A percentile compares a stretch with the other conserved stretches of the same genome.
Evolutionary conservation across 345 rosid genomes (phyloP).

Genomic region (Bretschneidera sinensis): DNA sequence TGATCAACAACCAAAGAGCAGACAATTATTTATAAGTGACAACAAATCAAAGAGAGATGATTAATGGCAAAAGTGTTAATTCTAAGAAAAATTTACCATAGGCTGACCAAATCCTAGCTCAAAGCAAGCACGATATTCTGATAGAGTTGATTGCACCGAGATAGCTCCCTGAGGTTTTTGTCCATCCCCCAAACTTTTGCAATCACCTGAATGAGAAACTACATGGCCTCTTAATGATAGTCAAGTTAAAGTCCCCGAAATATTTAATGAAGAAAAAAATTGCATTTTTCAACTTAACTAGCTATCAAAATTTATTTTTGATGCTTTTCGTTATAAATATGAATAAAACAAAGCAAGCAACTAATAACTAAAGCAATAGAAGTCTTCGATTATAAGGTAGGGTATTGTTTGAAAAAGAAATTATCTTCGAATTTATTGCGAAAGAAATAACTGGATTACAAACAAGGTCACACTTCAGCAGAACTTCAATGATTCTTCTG

Average conservation of each 20-base stretch:
- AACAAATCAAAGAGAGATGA: background rate
- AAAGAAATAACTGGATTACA: no score
- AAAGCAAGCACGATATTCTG: conserved; percentile 40
- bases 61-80: background rate
- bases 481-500: no score
- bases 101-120: conserved; percentile 72
- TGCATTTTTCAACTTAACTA: no score
- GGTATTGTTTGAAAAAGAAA: no score
- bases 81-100: conserved; percentile 39
- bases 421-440: no score
- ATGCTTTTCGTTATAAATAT: background rate
- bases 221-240: conserved; percentile 12
- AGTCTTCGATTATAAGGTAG: no score
- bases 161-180: conserved; percentile 44
- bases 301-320: background rate
- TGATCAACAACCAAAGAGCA: conserved; percentile 13
- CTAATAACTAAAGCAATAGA: background rate
- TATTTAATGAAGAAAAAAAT: background rate
- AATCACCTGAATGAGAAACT: conserved; percentile 42
- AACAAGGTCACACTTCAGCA: no score
- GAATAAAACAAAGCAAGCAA: background rate
- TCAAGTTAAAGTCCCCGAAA: background rate
- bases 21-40: conserved; percentile 11
- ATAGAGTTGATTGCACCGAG: conserved; percentile 45
- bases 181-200: conserved; percentile 44